Base-by-base conservation (phyloP, 2,329 filamentous ascomycete genomes). In the Phyllosticta ampelicida region DNA sequence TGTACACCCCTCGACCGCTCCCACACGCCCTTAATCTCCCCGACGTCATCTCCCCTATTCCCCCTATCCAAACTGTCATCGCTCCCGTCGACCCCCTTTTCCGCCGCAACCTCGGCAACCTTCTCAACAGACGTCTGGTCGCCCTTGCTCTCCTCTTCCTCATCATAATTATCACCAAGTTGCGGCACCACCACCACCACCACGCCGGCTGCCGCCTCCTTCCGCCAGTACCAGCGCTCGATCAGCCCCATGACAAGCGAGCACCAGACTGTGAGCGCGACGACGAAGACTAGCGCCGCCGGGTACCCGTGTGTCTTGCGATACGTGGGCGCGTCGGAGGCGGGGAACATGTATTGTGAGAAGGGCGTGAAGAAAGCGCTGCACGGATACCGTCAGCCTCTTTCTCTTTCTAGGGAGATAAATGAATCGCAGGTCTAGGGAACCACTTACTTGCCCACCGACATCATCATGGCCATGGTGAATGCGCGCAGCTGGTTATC, bases 401-500 rank as follows among this genome's bases (percentile, higher is more conserved):
- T 9, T 26, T 16, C 9, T 11, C 0, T 13, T 5, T n/a, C 13
- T n/a, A 5, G 4, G 1, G 16, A 9, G 16, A 16, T 6, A 28
- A 13, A 5, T 6, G 16, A n/a, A n/a, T n/a, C n/a, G n/a, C n/a
- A n/a, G n/a, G n/a, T n/a, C n/a, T 10, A 1, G 9, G 9, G 9
- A n/a, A 55, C 44, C 1, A 56, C 60, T 16, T 21, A 54, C 58
- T 57, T 55, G 10, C 60, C 58, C 6, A 60, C 52, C 20, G 53
- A 57, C 29, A 61, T 57, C 60, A 60, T 61, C 49, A 56, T 44
- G 2, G 55, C 72, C 2, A 76, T 63, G 9, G 74, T 64, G 51
- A 76, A 75, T 0, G 71, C 73, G 8, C 74, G 70, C 60, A 75
- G 73, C 63, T 76, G 74, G 59, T 75, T 71, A 54, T 76, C 74